Evolutionary conservation across 1,139 yeast species (phyloP), one percentile per base, ranked within the genome.

Genomic region (Magnusiomyces sp.): DNA sequence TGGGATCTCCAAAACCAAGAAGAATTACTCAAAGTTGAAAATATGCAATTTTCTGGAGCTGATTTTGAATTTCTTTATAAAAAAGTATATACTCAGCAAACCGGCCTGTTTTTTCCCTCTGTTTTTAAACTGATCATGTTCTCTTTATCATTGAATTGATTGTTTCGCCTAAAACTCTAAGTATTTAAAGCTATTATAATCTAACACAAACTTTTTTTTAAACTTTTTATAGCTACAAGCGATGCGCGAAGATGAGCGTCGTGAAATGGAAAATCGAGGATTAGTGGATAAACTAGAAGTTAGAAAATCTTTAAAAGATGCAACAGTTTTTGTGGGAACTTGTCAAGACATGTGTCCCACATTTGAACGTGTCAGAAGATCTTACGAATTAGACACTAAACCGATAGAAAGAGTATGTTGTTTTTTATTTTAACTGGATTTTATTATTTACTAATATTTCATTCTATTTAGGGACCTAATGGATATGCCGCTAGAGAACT

Each of bases 301-400:
- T 1, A 79, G 89, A 43, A 89, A 90, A 63, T 81, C 83, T 53
- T 72, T 94, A 33, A 81, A 79, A 53, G 95, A 90, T 57, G 98
- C 98, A 1, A 88, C 90, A 47, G 66, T 76, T 1, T 94, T 94
- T 62, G 79, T 79, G 53, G 99, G 99, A 2, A 78, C 95, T 0
- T 94, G 98, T 67, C 66, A 72, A 43, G 95, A 88, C 56, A 92
- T 90, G 97, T 92, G 98, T 67, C 97, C 99, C 0, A 78, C 80
- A 0, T 92, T 83, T 67, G 98, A 94, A 67, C 75, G 98, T 59
- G 85, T 90, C 1, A 75, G 96, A 62, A 77, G 99, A 69, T 80
- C 86, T 6, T 79, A 83, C 51, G 97, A 92, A 64, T 88, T 89
- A 60, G 90, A 90, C 57, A 95, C 89, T 38, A 84, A 87, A 56